Evolutionary conservation across 2,329 filamentous ascomycete species (phyloP).

Genomic region (Monilinia vaccinii-corymbosi): DNA sequence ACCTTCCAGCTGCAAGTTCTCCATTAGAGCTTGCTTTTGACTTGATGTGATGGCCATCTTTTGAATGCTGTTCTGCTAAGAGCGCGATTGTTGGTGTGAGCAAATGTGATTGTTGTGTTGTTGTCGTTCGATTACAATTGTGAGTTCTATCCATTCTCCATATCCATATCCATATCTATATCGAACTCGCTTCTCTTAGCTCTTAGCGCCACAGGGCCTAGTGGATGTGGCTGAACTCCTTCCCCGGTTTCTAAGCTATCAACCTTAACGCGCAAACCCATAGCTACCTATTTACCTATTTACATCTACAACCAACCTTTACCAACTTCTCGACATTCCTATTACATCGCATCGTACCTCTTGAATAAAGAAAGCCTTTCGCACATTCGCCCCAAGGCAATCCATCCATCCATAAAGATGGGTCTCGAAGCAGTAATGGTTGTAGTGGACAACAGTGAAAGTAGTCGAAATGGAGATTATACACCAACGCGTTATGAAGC

Average conservation of each 20-base stretch:
- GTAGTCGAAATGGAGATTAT: constrained; percentile 89
- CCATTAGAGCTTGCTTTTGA: constrained; percentile 80
- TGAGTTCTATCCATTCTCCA: too few species aligned
- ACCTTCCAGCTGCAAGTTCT: constrained; percentile 87
- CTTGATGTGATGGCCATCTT: constrained; percentile 53
- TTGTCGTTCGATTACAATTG: neutral
- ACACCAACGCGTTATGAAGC: constrained; percentile 92
- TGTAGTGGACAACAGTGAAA: constrained; percentile 98
- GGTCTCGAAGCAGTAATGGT: constrained; percentile 99
- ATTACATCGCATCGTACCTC: neutral
- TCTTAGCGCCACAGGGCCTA: neutral
- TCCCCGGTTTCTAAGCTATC: neutral
- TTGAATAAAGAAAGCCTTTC: neutral
- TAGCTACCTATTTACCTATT: constrained; percentile 11
- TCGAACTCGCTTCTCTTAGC: neutral
- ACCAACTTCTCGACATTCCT: neutral
- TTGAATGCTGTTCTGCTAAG: constrained; percentile 32
- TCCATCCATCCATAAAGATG: constrained; percentile 55
- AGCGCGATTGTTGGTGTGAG: constrained; percentile 33
- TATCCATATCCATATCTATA: neutral
- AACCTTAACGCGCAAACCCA: constrained; percentile 12
- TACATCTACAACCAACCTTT: neutral
- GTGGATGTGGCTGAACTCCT: neutral
- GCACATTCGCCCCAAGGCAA: constrained; percentile 6
- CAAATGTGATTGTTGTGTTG: constrained; percentile 4